Base-by-base conservation (phyloP, 768 basidiomycete species). In the Panaeolus cyanescens region DNA sequence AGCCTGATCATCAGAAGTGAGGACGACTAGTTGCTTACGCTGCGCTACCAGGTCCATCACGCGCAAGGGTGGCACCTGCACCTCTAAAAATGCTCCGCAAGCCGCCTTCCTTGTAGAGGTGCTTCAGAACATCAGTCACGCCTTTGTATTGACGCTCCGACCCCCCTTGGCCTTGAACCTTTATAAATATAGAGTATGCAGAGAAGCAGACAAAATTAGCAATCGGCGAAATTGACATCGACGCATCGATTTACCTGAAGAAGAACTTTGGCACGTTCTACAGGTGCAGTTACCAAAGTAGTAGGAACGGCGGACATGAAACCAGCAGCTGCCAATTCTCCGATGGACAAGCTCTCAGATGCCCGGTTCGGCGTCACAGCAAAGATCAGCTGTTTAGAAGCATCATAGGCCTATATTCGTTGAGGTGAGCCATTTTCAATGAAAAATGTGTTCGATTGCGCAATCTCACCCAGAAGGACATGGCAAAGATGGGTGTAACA, bases 401-500 rank as follows among this genome's bases (percentile, higher is more conserved):
- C 81, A 72, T 98, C 95, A 71, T 99, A 99, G 6, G 92, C 95
- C 96, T 96, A 64, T 8, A 32, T 64, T 57, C 17, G 50, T 20
- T 34, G 54, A 34, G 54, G 36, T 42, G n/a, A 39, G 39, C 28
- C 13, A 19, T 39, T 56, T 59, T 54, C 32, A 55, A 39, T 20
- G 36, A 39, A 59, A 9, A 2, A 56, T 56, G 54, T 12, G 31
- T 30, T 36, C 56, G 62, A 67, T 62, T 50, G 57, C 63, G 60
- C 55, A 32, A 53, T 67, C 83, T 60, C 74, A 95, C 96, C 96
- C 96, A 98, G 81, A 99, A 99, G 3, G 95, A 96, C 31, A 99
- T 79, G 3, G 97, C 97, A 69, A 99, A 99, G 70, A 98, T 99
- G 32, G 97, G 97, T 4, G 97, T 99, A 30, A 99, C 94, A 30